Base-by-base conservation (phyloP, 75 land plant genomes). In the Pinus tabuliformis region DNA sequence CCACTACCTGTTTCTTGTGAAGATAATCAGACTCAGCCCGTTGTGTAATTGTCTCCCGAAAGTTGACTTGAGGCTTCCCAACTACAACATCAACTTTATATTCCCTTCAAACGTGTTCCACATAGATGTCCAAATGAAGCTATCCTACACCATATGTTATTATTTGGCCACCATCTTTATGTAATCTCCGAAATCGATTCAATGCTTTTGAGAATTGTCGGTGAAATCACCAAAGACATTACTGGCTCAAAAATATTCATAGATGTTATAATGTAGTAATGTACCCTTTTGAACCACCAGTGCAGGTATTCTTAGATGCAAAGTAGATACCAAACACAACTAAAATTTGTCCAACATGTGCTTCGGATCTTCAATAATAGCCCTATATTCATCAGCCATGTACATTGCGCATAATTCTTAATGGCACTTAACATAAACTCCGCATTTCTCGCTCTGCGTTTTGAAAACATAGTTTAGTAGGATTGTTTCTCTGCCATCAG, bases 241-340 rank as follows among this genome's bases (percentile, higher is more conserved):
- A 97, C 99, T 42, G 95, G 99, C 78, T 97, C 97, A 63, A 97
- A 97, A 28, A 94, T 95, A 85, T 87, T 94, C 99, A 97, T 97
- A 18, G 99, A 97, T 58, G 99, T 97, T 97, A 97, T n/a, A n/a
- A n/a, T n/a, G n/a, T n/a, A n/a, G n/a, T 97, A 3, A 97, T 97
- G 83, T 97, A 97, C 70, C 74, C 87, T 22, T 94, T 85, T 15
- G 95, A 86, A 20, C 97, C 97, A 84, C 94, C 89, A 26, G 97
- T 94, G 72, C 94, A 94, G 33, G 99, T 97, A 77, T 97, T 97
- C 56, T 95, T 97, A 77, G 99, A 97, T 76, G 99, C 94, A 86
- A 95, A 97, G 66, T 97, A 95, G 7, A 97, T 90, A 64, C 99
- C 99, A 86, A 97, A 97, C 1, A 97, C 97, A 64, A 95, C 95